Conservation (phyloP, 2,329 filamentous ascomycete genomes). For the Phialophora macrospora region DNA sequence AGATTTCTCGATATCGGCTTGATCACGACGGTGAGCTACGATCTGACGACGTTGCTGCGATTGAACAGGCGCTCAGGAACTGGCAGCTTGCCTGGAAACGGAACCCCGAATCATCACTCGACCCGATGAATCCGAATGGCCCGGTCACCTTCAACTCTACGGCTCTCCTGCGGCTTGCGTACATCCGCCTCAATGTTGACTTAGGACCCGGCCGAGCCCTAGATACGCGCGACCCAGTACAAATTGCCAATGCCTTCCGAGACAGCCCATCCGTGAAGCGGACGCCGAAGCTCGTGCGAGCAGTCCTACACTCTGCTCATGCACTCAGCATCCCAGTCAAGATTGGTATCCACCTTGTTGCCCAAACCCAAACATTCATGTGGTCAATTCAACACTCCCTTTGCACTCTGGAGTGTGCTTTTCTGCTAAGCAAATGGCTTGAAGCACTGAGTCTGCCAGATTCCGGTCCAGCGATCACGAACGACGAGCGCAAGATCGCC, state of each 20-base stretch:
- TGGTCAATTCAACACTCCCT: slow-evolving; percentile 50
- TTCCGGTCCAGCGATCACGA: slow-evolving; percentile 45
- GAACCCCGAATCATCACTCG: slow-evolving; percentile 48
- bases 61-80: slow-evolving; percentile 51
- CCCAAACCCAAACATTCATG: slow-evolving; percentile 47
- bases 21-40: slow-evolving; percentile 44
- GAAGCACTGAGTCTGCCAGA: slow-evolving; percentile 43
- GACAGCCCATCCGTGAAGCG: slow-evolving; percentile 62
- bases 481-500: slow-evolving; percentile 48
- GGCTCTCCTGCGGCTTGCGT: slow-evolving; percentile 62
- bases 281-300: slow-evolving; percentile 63
- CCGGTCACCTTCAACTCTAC: slow-evolving; percentile 70
- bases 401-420: slow-evolving; percentile 49
- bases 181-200: slow-evolving; percentile 54
- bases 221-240: slow-evolving; percentile 64
- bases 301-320: slow-evolving; percentile 69
- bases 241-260: slow-evolving; percentile 64
- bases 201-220: slow-evolving; percentile 53
- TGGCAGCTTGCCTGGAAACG: slow-evolving; percentile 50
- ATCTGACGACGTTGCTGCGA: slow-evolving; percentile 48
- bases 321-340: slow-evolving; percentile 62
- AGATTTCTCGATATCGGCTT: slow-evolving; percentile 41
- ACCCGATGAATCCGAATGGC: slow-evolving; percentile 51
- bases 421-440: slow-evolving; percentile 50
- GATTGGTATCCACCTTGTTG: slow-evolving; percentile 49